Evolutionary conservation across 345 rosid genomes (phyloP).

Genomic region (Lumnitzera littorea): DNA sequence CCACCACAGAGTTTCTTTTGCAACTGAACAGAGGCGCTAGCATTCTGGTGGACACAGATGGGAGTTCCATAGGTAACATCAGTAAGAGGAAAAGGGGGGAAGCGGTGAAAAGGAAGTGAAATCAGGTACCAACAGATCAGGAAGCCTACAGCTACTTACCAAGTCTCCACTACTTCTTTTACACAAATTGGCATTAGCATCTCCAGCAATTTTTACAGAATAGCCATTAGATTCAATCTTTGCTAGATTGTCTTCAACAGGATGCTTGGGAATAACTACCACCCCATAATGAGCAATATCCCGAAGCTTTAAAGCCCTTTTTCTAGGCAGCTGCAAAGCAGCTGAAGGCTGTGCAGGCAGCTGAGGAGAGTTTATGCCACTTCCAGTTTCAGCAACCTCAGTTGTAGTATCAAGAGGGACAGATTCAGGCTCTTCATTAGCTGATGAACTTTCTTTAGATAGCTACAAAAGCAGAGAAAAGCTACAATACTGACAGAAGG

Average conservation of each 20-base stretch:
- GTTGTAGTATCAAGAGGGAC: conserved; percentile 11
- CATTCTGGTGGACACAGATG: conserved; percentile 27
- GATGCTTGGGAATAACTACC: too few species aligned
- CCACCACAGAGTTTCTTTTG: conserved; percentile 52
- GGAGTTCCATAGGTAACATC: conserved; percentile 9
- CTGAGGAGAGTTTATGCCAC: not conserved
- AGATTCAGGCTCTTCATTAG: conserved; percentile 23
- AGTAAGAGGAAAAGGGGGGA: not conserved
- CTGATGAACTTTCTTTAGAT: conserved; percentile 24
- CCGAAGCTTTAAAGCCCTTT: conserved; percentile 8
- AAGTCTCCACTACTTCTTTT: conserved; percentile 33
- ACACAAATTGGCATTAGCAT: conserved; percentile 4
- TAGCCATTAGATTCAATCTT: not conserved
- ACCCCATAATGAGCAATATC: not conserved
- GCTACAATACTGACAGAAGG: not conserved
- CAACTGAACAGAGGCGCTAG: conserved; percentile 45
- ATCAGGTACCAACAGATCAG: not conserved
- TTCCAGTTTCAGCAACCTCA: conserved; percentile 13
- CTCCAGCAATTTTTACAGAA: too few species aligned
- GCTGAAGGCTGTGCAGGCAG: too few species aligned
- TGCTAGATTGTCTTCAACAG: not conserved
- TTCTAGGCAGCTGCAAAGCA: too few species aligned
- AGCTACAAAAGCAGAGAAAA: conserved; percentile 21
- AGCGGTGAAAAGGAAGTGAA: not conserved
- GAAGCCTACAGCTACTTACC: conserved; percentile 6